Evolutionary conservation across 2,329 filamentous ascomycete genomes (phyloP).

Genomic region (Beauveria pseudobassiana): DNA sequence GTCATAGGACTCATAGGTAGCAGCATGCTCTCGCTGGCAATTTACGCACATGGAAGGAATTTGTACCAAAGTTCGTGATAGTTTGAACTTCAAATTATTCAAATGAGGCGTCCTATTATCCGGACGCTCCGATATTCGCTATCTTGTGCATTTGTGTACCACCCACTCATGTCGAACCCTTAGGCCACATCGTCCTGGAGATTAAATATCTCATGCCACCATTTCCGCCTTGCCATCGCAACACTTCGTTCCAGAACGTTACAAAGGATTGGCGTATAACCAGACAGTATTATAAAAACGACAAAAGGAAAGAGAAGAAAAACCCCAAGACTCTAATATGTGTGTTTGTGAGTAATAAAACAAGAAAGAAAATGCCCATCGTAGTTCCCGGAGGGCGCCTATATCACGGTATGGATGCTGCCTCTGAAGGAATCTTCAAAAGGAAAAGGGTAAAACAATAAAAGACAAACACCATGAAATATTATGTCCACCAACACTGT

Average conservation of each 20-base stretch:
- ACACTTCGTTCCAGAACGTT: slow-evolving; percentile 7
- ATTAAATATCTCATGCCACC: not conserved
- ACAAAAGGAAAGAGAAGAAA: slow-evolving; percentile 19
- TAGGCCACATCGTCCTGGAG: not conserved
- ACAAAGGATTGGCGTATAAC: slow-evolving; percentile 11
- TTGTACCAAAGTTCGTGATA: not conserved
- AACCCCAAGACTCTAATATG: slow-evolving; percentile 25
- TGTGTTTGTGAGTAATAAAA: slow-evolving; percentile 10
- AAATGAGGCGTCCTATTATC: slow-evolving; percentile 10
- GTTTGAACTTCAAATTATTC: slow-evolving; percentile 11
- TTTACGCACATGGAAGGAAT: not conserved
- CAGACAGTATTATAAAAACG: slow-evolving; percentile 16
- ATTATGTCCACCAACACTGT: slow-evolving; percentile 15
- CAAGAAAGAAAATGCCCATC: slow-evolving; percentile 19
- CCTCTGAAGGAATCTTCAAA: not conserved
- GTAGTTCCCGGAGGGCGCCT: slow-evolving; percentile 16
- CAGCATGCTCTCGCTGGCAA: not conserved
- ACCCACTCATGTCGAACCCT: not conserved
- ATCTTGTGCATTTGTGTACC: slow-evolving; percentile 1
- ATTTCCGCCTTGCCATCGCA: slow-evolving; percentile 1
- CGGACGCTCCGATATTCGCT: slow-evolving; percentile 11
- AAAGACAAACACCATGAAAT: slow-evolving; percentile 11
- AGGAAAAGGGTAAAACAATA: slow-evolving; percentile 13
- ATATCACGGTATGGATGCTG: not conserved
- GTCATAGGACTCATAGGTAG: not conserved